Evolutionary conservation across 1,139 yeast species (phyloP), one percentile per base, ranked within the genome.

Genomic region (Saccharomyces hybrid): DNA sequence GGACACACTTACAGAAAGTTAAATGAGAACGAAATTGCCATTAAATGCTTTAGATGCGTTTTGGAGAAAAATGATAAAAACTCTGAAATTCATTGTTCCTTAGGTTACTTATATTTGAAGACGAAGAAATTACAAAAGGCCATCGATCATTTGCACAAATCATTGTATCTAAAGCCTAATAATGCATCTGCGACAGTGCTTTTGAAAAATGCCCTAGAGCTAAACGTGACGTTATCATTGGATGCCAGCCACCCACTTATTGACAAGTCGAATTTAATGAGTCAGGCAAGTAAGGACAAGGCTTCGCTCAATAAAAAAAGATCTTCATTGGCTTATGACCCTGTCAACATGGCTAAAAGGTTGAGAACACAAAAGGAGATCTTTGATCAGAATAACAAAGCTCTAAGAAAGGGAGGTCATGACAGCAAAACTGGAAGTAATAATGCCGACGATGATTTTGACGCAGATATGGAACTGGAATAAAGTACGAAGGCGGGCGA

Each of bases 1-100:
- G 99, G 97, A 0, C 98, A 91, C 70, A 96, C 93, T 3, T 88
- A 86, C 68, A 76, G 98, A 55, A 78, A 89, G 53, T 71, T 83
- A 54, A 83, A 82, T 53, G 78, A 80, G 54, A 81, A 76, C 55
- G 81, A 82, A 51, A 81, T 82, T 63, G 87, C 98, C 0, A 75
- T 90, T 48, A 79, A 77, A 46, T 86, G 88, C 65, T 90, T 93
- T 69, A 82, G 83, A 57, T 85, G 85, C 62, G 96, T 93, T 4
- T 70, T 87, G 46, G 82, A 82, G 58, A 76, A 86, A 13, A 80
- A 90, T 38, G 83, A 84, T 50, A 79, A 79, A 52, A 97, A 90
- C 66, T 75, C 91, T 20, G 88, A 86, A 62, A 77, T 88, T 5
- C 80, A 86, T 59, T 79, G 97, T 0, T 90, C 98, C 0, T 81